Percentiles rank a stretch among this genome's conserved stretches.
These are phyloP conservation scores for Tillandsia leiboldiana DNA, from an alignment of 176 grass and related monocot species.

Conservation along the genomic window DNA sequence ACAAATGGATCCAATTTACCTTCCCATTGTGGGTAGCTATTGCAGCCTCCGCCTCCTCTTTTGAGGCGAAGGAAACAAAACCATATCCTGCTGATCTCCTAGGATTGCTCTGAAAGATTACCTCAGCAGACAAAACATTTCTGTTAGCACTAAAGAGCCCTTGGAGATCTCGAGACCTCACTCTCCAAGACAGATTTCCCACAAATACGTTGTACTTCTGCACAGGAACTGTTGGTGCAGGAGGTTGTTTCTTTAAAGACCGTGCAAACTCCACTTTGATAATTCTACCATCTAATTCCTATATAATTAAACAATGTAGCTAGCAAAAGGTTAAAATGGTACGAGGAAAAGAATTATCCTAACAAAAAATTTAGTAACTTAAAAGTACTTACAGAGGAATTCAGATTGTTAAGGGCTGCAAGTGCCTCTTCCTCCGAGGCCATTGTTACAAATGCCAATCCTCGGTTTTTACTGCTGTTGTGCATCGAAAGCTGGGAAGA, in stretches of 20 bases:
- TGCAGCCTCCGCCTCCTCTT: conserved; percentile 68
- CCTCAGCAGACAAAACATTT: conserved; percentile 59
- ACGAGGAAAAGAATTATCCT: background rate
- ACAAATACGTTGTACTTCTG: conserved; percentile 54
- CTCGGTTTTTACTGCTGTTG: conserved; percentile 70
- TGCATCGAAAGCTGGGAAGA: conserved; percentile 74
- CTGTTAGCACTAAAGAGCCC: conserved; percentile 51
- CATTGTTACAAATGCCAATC: conserved; percentile 91
- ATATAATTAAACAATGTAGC: conserved; percentile 5
- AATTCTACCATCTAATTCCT: conserved; percentile 60
- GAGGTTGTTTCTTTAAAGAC: conserved; percentile 53
- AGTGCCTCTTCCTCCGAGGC: conserved; percentile 70
- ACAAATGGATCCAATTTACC: conserved; percentile 31
- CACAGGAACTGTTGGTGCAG: conserved; percentile 8
- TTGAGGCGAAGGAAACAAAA: conserved; percentile 72
- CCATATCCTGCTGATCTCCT: conserved; percentile 85
- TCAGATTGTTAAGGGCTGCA: conserved; percentile 45
- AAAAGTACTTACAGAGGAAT: conserved; percentile 55
- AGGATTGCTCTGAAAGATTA: conserved; percentile 69
- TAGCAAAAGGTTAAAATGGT: conserved; percentile 1
- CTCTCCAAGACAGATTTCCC: conserved; percentile 72
- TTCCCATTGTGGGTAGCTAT: conserved; percentile 55
- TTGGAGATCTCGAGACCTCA: conserved; percentile 63
- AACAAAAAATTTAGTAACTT: background rate
- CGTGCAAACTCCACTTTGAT: conserved; percentile 73